Evolutionary conservation across 1,284 basidiomycete species (phyloP).

Genomic region (Moniliophthora roreri): DNA sequence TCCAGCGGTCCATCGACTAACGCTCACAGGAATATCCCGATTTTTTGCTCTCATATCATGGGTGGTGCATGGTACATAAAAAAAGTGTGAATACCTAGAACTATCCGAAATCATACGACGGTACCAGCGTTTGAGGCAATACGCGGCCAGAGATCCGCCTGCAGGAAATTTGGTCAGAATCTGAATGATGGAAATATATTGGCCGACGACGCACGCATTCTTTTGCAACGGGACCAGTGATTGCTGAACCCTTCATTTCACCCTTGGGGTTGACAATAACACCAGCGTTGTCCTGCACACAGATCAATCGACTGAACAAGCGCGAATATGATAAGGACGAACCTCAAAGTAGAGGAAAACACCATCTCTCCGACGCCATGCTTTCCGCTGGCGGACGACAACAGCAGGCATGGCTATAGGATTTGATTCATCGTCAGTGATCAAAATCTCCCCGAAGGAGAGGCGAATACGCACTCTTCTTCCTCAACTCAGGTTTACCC

Average conservation of each 20-base stretch:
- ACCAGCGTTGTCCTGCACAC: slow-evolving; percentile 85
- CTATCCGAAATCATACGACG: slow-evolving; percentile 63
- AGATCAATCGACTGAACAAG: slow-evolving; percentile 1
- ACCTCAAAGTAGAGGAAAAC: slow-evolving; percentile 99
- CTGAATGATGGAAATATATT: slow-evolving; percentile 1
- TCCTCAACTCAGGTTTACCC: slow-evolving; percentile 99
- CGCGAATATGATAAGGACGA: slow-evolving; percentile 19
- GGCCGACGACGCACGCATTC: slow-evolving; percentile 73
- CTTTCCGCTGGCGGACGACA: slow-evolving; percentile 96
- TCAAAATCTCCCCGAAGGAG: neutral
- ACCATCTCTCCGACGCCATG: slow-evolving; percentile 97
- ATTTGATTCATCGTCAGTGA: slow-evolving; percentile 3
- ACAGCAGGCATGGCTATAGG: slow-evolving; percentile 92
- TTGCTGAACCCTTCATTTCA: slow-evolving; percentile 99
- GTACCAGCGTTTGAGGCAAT: slow-evolving; percentile 98
- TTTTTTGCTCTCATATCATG: no score
- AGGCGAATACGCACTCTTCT: slow-evolving; percentile 81
- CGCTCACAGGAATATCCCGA: no score
- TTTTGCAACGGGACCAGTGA: slow-evolving; percentile 97
- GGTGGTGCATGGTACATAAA: no score
- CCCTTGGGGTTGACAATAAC: slow-evolving; percentile 99
- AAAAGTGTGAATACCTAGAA: no score
- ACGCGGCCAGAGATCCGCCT: slow-evolving; percentile 99
- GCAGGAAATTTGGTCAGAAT: slow-evolving; percentile 9
- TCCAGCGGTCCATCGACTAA: no score